Percentiles rank a stretch among this genome's conserved stretches.
Conservation (phyloP, 345 rosid genomes). For the Pistacia vera region DNA sequence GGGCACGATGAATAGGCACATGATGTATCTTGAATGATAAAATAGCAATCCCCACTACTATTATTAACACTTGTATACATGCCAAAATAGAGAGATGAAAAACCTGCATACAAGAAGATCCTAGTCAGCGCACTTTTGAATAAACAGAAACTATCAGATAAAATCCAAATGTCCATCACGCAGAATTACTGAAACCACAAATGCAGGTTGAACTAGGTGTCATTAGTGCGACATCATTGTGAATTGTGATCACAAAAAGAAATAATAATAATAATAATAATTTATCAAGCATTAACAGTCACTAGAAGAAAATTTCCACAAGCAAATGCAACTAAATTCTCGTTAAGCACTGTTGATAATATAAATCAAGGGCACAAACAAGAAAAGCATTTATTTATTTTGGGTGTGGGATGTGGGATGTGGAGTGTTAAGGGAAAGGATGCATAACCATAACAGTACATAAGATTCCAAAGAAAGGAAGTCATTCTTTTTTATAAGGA, state of each 20-base stretch:
- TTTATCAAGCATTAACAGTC: neutral
- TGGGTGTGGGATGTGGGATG: neutral
- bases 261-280: too few species aligned
- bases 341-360: neutral
- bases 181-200: neutral
- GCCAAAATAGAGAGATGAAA: neutral
- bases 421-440: too few species aligned
- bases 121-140: conserved; percentile 2
- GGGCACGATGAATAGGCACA: neutral
- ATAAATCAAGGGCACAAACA: neutral
- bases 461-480: neutral
- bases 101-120: conserved; percentile 28
- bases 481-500: too few species aligned
- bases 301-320: too few species aligned
- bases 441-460: neutral
- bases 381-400: too few species aligned
- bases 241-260: too few species aligned
- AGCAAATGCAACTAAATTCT: neutral
- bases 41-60: conserved; percentile 24
- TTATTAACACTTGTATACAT: conserved; percentile 13
- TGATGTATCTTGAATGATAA: conserved; percentile 6
- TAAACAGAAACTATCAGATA: neutral
- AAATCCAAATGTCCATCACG: neutral
- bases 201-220: neutral
- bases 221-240: neutral